Evolutionary conservation across 306 rosid species (phyloP), one percentile per base, ranked within the genome.

Genomic region (Prunus davidiana): DNA sequence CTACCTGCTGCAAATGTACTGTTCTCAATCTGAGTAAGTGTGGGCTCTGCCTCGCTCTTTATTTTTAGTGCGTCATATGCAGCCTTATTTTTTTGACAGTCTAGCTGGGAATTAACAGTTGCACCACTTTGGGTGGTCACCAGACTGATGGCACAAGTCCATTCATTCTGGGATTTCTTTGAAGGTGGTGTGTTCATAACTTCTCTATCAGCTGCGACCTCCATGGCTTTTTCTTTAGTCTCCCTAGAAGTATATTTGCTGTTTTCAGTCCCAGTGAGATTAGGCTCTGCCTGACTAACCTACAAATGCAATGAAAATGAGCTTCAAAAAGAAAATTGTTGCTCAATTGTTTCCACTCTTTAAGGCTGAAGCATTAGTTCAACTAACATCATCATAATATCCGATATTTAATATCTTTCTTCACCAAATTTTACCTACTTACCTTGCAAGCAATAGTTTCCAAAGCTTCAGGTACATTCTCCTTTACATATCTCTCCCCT

Each of bases 401-500:
- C 57, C 7, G 16, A 52, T 7, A 18, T 15, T 38, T 14, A 52
- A 18, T 0, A 15, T 6, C 20, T 52, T 52, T 14, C 57, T 52
- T 51, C 57, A 4, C 57, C 13, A 47, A 68, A 58, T 6, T 46
- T 14, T 30, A 22, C 28, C 65, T 20, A 10, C 27, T 58, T 60
- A 86, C 94, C 94, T 84, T 72, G 82, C 66, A 8, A 72, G 85
- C 60, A 72, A 90, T 69, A 78, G 84, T 82, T 62, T 82, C 84
- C 4, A 87, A 75, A 74, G 81, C 82, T 78, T 86, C 89, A 55
- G 82, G 32, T 77, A 88, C 91, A 77, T 84, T 86, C 49, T 79
- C 83, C 47, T 83, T 61, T 20, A 86, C 68, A 55, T 60, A 86
- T 28, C 52, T 76, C 81, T 90, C 94, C 38, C 78, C 86, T 52